These are phyloP conservation scores for Penicillium herquei DNA, from an alignment of 495 filamentous ascomycete genomes.

Conservation along the genomic window DNA sequence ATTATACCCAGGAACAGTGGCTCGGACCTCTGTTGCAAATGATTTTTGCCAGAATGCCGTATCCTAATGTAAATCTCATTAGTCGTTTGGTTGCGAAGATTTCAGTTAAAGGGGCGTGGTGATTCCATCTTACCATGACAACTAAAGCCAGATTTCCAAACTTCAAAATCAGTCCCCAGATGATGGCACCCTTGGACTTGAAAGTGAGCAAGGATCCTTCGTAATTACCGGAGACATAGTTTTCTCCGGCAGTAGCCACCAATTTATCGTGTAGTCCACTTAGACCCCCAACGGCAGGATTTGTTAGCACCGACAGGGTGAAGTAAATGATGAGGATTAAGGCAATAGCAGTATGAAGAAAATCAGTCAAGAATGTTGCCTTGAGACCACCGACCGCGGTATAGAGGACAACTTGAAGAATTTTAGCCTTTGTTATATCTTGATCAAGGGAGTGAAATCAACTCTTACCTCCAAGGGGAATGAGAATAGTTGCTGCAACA, in stretches of 20 bases:
- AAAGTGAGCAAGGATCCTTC: conserved; percentile 48
- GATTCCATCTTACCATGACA: conserved; percentile 40
- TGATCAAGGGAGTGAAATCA: too few species aligned
- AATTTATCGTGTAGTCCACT: conserved; percentile 40
- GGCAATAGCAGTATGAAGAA: conserved; percentile 37
- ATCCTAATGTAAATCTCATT: conserved; percentile 24
- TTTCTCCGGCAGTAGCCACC: conserved; percentile 27
- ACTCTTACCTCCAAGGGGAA: conserved; percentile 40
- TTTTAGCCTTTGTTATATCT: too few species aligned
- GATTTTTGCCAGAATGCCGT: conserved; percentile 55
- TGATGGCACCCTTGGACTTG: conserved; percentile 51
- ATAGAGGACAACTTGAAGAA: conserved; percentile 33
- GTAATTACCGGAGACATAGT: conserved; percentile 45
- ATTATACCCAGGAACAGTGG: conserved; percentile 44
- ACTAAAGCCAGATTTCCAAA: conserved; percentile 52
- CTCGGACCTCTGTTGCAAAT: conserved; percentile 42
- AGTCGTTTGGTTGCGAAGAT: background rate
- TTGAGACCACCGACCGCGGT: conserved; percentile 42
- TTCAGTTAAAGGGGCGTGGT: background rate
- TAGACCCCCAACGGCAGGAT: conserved; percentile 32
- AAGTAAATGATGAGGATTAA: conserved; percentile 43
- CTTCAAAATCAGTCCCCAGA: conserved; percentile 47
- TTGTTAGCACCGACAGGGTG: conserved; percentile 31
- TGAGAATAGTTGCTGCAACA: conserved; percentile 42
- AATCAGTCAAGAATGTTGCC: conserved; percentile 42